Percentiles rank a stretch among this genome's conserved stretches.
These are phyloP conservation scores for Mercurialis annua DNA, from an alignment of 345 rosid genomes.

Conservation along the genomic window DNA sequence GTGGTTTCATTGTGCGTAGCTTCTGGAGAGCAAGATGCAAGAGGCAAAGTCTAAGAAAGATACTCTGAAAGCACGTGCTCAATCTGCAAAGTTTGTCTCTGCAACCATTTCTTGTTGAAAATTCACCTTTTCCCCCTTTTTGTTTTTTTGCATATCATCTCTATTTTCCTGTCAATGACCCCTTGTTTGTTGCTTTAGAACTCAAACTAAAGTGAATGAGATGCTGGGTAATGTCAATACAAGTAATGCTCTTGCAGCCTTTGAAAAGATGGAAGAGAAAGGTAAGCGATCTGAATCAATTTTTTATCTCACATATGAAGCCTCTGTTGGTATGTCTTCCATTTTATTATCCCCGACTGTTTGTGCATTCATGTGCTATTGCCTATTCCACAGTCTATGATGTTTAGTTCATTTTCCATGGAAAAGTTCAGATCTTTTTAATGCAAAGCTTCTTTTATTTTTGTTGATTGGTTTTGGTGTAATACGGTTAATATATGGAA, in stretches of 20 bases:
- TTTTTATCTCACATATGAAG: background rate
- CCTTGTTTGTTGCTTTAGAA: constrained; percentile 36
- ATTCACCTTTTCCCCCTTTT: constrained; percentile 4
- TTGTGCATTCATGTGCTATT: no score
- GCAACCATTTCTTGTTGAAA: constrained; percentile 16
- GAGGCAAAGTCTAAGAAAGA: constrained; percentile 98
- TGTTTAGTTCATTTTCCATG: background rate
- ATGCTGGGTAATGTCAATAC: constrained; percentile 76
- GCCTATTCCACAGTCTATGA: background rate
- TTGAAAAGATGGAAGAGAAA: constrained; percentile 90
- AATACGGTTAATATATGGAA: background rate
- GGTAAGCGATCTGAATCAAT: constrained; percentile 34
- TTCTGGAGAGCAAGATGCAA: constrained; percentile 97
- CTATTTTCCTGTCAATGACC: constrained; percentile 6
- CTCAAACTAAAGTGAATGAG: constrained; percentile 74
- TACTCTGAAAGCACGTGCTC: constrained; percentile 90
- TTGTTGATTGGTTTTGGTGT: background rate
- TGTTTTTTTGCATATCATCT: constrained; percentile 4
- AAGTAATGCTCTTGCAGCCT: constrained; percentile 70
- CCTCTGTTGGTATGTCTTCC: background rate
- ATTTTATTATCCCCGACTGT: background rate
- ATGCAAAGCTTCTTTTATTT: no score
- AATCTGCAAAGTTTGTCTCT: constrained; percentile 65
- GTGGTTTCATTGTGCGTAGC: constrained; percentile 40
- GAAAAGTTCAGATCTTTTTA: background rate